Evolutionary conservation across 2,329 filamentous ascomycete genomes (phyloP), one percentile per base, ranked within the genome.

Genomic region (Macrophomina phaseolina): DNA sequence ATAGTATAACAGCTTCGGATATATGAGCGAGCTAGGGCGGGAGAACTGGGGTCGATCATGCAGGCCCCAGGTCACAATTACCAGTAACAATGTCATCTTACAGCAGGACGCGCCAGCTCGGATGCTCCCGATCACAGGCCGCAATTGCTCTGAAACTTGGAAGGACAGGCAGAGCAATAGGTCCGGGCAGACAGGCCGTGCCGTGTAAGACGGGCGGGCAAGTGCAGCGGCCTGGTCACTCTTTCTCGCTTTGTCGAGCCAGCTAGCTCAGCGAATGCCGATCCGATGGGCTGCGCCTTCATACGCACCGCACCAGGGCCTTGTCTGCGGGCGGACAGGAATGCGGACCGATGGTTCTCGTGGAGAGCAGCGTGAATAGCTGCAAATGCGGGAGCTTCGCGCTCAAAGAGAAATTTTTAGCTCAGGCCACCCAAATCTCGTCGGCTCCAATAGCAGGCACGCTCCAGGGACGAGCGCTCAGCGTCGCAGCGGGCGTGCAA

Each of bases 381-480:
- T 23, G 23, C 23, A 23, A 23, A 23, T 3, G 23, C 23, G 23
- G 23, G 23, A 23, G 23, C 23, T 2, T 23, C 23, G 23, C 23
- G 36, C 7, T 38, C 6, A 38, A 38, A 38, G 36, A 3, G 36
- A 38, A 38, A 38, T 3, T 3, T 8, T 38, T 38, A 28, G 8
- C 56, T 61, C n/a, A 61, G 30, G 56, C 56, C 40, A 40, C 56
- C 56, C 51, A 14, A 30, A 12, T 5, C 49, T 8, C 14, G 7
- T 14, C 38, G 38, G 23, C 23, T 34, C 30, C 11, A 12, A 16
- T 40, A 45, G 38, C 53, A 36, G 3, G 53, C 11, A 23, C 7
- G 53, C 18, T 46, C 55, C 40, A 61, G 40, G 40, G 16, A 61
- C 30, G 28, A 36, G 30, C 56, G 38, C 53, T 58, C 16, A 34